Evolutionary conservation across 2,329 filamentous ascomycete genomes (phyloP), one percentile per base, ranked within the genome.

Genomic region (Aspergillus cejpii): DNA sequence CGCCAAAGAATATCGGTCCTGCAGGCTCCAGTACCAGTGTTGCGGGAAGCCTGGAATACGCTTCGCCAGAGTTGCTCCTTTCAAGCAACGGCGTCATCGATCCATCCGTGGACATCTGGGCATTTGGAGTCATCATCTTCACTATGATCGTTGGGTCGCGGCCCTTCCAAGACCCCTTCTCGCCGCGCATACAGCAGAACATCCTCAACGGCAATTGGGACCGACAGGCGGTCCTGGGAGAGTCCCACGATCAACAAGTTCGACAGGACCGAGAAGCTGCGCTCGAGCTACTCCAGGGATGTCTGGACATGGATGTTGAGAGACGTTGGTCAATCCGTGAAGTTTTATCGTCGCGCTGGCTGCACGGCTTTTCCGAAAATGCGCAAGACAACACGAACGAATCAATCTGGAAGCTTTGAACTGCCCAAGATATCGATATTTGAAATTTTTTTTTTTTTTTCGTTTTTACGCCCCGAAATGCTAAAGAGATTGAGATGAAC

Each of bases 51-150:
- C 67, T 83, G 15, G 77, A 74, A 51, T 75, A 76, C 66, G 72
- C 72, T 2, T 71, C 72, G 5, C 72, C 72, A 0, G 72, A 75
- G 49, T 57, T 74, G 12, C 62, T 74, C 11, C 58, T 63, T 14
- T 67, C 69, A 3, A 59, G 57, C 3, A 58, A 55, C 28, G 67
- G 66, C 17, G 47, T 72, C 8, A 63, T 76, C 19, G 65, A 69
- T 33, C 65, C 80, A 1, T 74, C 76, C 1, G 79, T 80, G 17
- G 81, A 85, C 56, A 72, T 84, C 2, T 85, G 81, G 81, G 80
- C 81, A 2, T 81, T 78, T 54, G 81, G 81, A 3, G 78, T 84
- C 6, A 75, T 82, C 8, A 67, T 81, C 3, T 84, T 77, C 55
- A 73, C 78, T 1, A 65, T 84, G 19, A 64, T 83, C 19, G 79